Evolutionary conservation across 306 rosid species (phyloP), one percentile per base, ranked within the genome.

Genomic region (Gillenia trifoliata): DNA sequence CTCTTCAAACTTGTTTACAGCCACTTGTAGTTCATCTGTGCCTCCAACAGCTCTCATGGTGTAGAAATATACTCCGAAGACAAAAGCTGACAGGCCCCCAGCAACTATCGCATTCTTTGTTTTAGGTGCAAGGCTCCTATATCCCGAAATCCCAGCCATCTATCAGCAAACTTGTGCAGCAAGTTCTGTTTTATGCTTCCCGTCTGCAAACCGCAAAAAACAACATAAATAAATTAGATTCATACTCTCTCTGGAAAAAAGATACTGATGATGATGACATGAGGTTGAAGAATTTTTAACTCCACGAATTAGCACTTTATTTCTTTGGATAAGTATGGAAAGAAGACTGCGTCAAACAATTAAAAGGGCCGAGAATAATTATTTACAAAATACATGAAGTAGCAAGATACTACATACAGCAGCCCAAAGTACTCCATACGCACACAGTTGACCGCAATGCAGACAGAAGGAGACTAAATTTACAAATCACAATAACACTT

Each of bases 31-130:
- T 79, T 93, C 98, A 84, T 93, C 98, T 10, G 91, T 83, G 49
- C 98, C 91, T 57, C 94, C 96, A 71, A 93, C 96, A 64, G 97
- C 97, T 79, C 88, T 86, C 97, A 89, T 93, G 28, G 98, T 93
- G 85, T 91, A 93, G 91, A 81, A 91, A 81, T 93, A 88, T 11
- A 87, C 93, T 47, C 96, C 96, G 9, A 89, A 91, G 13, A 91
- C 98, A 70, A 91, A 93, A 16, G 89, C 78, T 1, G 92, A 88
- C 84, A 93, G 79, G 34, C 97, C 93, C 43, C 97, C 96, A 1
- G 97, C 97, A 71, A 93, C 96, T 34, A 93, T 79, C 43, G 78
- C 45, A 79, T 93, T 93, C 92, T 89, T 91, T 19, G 88, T 69
- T 85, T 88, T 93, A 25, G 93, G 89, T 40, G 84, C 76, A 72